phyloP scores from a whole-genome alignment of 73 alveolate species.

The Uronychia setigera region DNA sequence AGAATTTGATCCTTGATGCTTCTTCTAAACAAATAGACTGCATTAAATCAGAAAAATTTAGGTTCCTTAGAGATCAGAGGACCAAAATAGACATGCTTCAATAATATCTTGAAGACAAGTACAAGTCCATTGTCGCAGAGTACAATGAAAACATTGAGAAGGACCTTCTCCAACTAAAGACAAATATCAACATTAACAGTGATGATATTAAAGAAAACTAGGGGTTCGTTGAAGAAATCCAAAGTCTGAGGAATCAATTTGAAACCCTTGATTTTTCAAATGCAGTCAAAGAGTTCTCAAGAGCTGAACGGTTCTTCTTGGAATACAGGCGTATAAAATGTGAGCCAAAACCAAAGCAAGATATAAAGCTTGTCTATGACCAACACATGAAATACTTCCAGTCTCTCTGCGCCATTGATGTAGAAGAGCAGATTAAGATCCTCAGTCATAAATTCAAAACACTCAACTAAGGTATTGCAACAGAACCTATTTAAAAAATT shows the following conservation, averaged over 20 bases:
- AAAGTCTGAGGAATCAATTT: conserved; percentile 30
- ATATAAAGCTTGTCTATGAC: conserved; percentile 46
- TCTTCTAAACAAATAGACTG: conserved; percentile 28
- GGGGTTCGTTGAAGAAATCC: conserved; percentile 45
- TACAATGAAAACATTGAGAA: conserved; percentile 55
- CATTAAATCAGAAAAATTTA: conserved; percentile 32
- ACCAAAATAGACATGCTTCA: conserved; percentile 52
- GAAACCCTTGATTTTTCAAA: conserved; percentile 7
- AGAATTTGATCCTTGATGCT: conserved; percentile 28
- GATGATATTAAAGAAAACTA: conserved; percentile 42
- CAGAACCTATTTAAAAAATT: not conserved
- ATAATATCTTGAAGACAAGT: conserved; percentile 59
- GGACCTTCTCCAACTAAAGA: conserved; percentile 46
- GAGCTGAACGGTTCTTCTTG: conserved; percentile 45
- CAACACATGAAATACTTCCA: conserved; percentile 51
- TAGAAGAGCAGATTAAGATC: conserved; percentile 54
- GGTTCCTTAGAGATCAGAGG: conserved; percentile 39
- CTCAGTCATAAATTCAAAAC: conserved; percentile 57
- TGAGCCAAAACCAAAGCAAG: conserved; percentile 32
- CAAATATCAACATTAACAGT: conserved; percentile 20
- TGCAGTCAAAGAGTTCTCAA: conserved; percentile 42
- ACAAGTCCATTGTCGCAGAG: conserved; percentile 46
- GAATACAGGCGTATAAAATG: conserved; percentile 44
- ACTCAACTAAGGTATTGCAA: conserved; percentile 6
- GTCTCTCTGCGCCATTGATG: conserved; percentile 53